These are phyloP conservation scores for Chiua virens DNA, from an alignment of 768 basidiomycete species.

Conservation along the genomic window DNA sequence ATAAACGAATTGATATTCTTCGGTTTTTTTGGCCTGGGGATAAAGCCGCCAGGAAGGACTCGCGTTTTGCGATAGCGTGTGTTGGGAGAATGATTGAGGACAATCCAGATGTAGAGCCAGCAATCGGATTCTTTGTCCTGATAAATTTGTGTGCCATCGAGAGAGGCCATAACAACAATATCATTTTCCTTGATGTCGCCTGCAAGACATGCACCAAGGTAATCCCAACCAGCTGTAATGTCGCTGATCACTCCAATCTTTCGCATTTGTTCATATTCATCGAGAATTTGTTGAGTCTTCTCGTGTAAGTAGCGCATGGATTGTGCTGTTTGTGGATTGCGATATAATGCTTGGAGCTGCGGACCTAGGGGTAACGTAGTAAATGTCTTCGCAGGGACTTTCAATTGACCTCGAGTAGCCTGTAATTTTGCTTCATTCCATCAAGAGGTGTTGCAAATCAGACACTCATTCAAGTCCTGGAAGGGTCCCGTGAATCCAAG, in stretches of 20 bases:
- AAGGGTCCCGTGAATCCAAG: neutral
- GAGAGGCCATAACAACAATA: neutral
- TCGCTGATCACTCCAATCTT: neutral
- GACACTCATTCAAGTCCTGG: neutral
- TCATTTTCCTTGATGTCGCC: neutral
- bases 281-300: neutral
- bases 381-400: neutral
- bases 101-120: slow-evolving; percentile 1
- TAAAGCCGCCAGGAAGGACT: neutral
- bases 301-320: neutral
- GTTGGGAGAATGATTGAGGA: neutral
- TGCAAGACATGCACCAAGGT: neutral
- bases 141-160: neutral
- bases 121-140: neutral
- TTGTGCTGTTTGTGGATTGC: neutral
- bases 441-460: neutral
- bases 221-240: neutral
- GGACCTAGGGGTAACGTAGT: neutral
- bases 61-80: neutral
- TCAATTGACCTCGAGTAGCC: neutral
- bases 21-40: neutral
- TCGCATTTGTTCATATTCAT: neutral
- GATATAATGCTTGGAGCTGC: neutral
- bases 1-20: neutral
- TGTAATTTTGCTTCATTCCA: neutral